These are phyloP conservation scores for Arabidopsis hybrid DNA, from an alignment of 441 rosid species.

Conservation along the genomic window DNA sequence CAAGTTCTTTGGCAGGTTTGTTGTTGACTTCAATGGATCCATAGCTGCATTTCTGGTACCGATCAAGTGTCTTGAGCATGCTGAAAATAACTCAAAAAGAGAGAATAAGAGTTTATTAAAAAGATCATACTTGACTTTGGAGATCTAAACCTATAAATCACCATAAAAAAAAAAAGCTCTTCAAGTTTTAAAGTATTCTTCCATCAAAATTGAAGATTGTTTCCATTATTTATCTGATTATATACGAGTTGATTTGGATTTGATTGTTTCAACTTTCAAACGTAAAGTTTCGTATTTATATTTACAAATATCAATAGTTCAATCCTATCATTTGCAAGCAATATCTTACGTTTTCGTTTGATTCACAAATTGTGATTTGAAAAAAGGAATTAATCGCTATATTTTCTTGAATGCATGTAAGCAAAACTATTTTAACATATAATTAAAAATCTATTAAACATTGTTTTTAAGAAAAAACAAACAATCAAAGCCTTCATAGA, in stretches of 20 bases:
- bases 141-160: conserved; percentile 1
- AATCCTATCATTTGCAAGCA: background rate
- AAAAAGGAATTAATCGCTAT: background rate
- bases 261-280: background rate
- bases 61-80: conserved; percentile 91
- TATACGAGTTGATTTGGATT: background rate
- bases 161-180: background rate
- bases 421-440: background rate
- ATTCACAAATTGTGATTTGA: conserved; percentile 1
- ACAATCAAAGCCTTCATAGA: conserved; percentile 18
- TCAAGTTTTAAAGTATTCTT: background rate
- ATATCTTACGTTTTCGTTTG: background rate
- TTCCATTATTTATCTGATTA: background rate
- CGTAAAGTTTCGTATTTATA: background rate
- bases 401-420: background rate
- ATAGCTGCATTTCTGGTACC: conserved; percentile 97
- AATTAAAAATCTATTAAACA: background rate
- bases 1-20: conserved; percentile 91
- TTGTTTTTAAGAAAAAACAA: background rate
- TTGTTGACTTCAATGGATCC: conserved; percentile 81
- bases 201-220: conserved; percentile 1
- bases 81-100: conserved; percentile 46
- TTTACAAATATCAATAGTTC: background rate
- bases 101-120: conserved; percentile 18
- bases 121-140: conserved; percentile 12